Evolutionary conservation across 1,284 basidiomycete species (phyloP), one percentile per base, ranked within the genome.

Genomic region (Sporisorium reilianum): DNA sequence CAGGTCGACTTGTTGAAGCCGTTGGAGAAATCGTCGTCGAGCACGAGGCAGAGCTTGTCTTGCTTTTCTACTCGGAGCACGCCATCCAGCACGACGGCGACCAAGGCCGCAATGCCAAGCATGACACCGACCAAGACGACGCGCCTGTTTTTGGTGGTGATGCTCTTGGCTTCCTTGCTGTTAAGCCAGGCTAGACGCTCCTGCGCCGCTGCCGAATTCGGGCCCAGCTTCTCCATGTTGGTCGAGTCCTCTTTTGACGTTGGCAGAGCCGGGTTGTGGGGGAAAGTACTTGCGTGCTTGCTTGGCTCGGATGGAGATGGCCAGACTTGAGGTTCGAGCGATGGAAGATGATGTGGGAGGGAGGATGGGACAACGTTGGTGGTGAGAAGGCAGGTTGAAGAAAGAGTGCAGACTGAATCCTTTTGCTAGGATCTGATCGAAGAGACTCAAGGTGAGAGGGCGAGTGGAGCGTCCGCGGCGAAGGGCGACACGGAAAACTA

Each of bases 1-100:
- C 93, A 95, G 32, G 55, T 65, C 40, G 59, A 56, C 12, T 52
- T 65, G 52, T 65, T 65, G 52, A 65, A 51, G 12, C 45, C 59
- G 38, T 45, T 55, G 14, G 55, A 48, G 26, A 65, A 65, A 23
- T 65, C 56, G 38, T 65, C 64, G 28, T 65, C 56, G 41, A 65
- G 50, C 1, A 46, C 64, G 20, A 65, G 57, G 41, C 64, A 65
- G 22, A 59, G 56, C 57, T 65, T 55, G 45, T 60, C 55, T n/a
- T 65, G 63, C 30, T 65, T 65, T 30, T 65, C 63, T 34, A 65
- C 63, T 9, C 56, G 51, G 16, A 65, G 63, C 34, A 57, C 63
- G 20, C 63, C 63, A 30, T 63, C 54, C 36, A 59, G 45, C 12
- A 75, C 55, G 48, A 75, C 51, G 10, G 55, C 73, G 16, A 61